phyloP scores from a whole-genome alignment of 2,329 filamentous ascomycete genomes.

The Alternaria hordeiaustralica region DNA sequence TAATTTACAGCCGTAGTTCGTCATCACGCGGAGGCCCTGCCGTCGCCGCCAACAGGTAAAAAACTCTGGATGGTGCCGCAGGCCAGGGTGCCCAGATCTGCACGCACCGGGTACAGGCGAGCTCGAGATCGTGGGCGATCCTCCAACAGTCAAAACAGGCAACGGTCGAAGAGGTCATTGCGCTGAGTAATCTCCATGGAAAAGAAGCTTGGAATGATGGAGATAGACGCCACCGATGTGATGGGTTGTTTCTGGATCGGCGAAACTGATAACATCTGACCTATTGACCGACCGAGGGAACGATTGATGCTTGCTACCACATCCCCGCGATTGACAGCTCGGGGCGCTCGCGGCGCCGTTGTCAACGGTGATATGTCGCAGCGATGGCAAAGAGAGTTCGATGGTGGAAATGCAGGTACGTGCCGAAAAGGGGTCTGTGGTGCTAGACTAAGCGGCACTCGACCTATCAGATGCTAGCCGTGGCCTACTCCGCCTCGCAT shows the following conservation, averaged over 20 bases:
- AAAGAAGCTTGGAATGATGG: neutral
- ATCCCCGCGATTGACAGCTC: constrained; percentile 3
- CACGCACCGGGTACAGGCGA: constrained; percentile 8
- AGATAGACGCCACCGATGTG: neutral
- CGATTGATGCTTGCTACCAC: neutral
- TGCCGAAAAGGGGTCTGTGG: constrained; percentile 6
- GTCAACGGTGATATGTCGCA: constrained; percentile 6
- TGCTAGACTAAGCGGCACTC: neutral
- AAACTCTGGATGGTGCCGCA: neutral
- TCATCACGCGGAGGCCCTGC: neutral
- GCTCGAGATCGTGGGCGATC: constrained; percentile 7
- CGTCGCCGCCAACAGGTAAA: neutral
- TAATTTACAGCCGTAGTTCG: neutral
- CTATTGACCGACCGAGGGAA: neutral
- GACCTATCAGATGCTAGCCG: constrained; percentile 9
- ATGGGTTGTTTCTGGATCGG: neutral
- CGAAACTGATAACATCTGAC: neutral
- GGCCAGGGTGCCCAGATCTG: constrained; percentile 3
- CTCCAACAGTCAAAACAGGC: neutral
- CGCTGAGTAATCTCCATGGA: constrained; percentile 3
- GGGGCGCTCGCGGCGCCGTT: constrained; percentile 4
- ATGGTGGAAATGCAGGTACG: neutral
- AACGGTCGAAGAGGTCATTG: neutral
- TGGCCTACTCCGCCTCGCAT: constrained; percentile 6
- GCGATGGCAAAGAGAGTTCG: neutral